Conservation (phyloP, 805 yeast species). For the Hanseniaspora valbyensis region DNA sequence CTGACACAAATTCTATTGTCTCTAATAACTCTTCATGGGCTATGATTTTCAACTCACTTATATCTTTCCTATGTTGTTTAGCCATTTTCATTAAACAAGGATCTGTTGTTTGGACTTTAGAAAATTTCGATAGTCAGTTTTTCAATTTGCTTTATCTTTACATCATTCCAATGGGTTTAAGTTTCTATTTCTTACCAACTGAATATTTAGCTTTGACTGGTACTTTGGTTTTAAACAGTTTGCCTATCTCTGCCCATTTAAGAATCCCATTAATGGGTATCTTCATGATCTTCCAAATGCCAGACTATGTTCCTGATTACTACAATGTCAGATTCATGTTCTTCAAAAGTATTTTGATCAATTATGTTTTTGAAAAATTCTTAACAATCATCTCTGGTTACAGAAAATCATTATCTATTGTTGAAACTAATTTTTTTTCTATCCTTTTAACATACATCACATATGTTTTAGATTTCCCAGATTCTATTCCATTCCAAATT, state of each 20-base stretch:
- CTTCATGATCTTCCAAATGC: constrained; percentile 21
- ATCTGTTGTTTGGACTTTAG: background rate
- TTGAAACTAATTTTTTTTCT: constrained; percentile 33
- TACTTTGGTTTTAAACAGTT: constrained; percentile 13
- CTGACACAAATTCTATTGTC: constrained; percentile 1
- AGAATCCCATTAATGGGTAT: constrained; percentile 23
- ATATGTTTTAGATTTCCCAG: constrained; percentile 23
- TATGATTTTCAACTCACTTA: constrained; percentile 9
- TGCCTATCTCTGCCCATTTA: constrained; percentile 17
- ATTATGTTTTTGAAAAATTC: constrained; percentile 22
- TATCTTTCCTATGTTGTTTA: constrained; percentile 11
- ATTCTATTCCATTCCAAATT: constrained; percentile 24
- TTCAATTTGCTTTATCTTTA: constrained; percentile 12
- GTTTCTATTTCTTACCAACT: constrained; percentile 4
- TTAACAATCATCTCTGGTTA: constrained; percentile 26
- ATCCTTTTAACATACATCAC: constrained; percentile 29
- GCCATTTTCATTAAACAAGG: constrained; percentile 9
- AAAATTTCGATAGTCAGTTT: constrained; percentile 12
- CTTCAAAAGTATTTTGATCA: constrained; percentile 23
- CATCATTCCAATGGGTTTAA: constrained; percentile 12
- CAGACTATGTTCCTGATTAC: constrained; percentile 14
- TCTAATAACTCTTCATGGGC: constrained; percentile 4
- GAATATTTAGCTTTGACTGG: constrained; percentile 13
- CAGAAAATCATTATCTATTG: constrained; percentile 30
- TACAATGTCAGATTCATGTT: constrained; percentile 17